Percentiles rank a stretch among this genome's conserved stretches.
phyloP scores from a whole-genome alignment of 495 filamentous ascomycete species.

The Tuber borchii region DNA sequence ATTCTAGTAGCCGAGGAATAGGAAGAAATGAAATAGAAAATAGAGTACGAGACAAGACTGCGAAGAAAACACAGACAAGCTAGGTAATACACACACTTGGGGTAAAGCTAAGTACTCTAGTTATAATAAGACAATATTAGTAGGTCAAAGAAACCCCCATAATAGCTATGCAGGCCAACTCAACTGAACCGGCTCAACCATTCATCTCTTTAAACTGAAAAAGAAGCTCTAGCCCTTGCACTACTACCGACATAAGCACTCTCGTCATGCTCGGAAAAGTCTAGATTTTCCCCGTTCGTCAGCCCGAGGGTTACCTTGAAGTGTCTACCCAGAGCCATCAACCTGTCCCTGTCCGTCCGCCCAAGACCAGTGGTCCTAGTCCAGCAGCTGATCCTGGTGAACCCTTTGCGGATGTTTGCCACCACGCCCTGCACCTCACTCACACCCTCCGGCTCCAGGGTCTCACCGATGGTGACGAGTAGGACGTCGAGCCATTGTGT shows the following conservation, averaged over 20 bases:
- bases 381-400: neutral
- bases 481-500: neutral
- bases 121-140: neutral
- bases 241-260: neutral
- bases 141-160: neutral
- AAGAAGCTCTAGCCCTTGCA: neutral
- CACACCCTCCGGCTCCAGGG: neutral
- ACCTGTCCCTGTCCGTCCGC: neutral
- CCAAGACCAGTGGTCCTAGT: neutral
- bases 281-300: neutral
- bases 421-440: neutral
- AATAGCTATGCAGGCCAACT: neutral
- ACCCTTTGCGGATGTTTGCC: neutral
- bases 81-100: neutral
- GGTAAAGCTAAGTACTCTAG: neutral
- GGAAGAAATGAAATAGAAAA: neutral
- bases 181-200: neutral
- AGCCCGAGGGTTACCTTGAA: neutral
- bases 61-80: neutral
- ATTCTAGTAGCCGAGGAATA: neutral
- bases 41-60: neutral
- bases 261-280: neutral
- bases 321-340: neutral
- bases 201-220: neutral
- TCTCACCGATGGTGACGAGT: neutral